phyloP scores from a whole-genome alignment of 2,329 filamentous ascomycete species.

The Tolypocladium cylindrosporum region DNA sequence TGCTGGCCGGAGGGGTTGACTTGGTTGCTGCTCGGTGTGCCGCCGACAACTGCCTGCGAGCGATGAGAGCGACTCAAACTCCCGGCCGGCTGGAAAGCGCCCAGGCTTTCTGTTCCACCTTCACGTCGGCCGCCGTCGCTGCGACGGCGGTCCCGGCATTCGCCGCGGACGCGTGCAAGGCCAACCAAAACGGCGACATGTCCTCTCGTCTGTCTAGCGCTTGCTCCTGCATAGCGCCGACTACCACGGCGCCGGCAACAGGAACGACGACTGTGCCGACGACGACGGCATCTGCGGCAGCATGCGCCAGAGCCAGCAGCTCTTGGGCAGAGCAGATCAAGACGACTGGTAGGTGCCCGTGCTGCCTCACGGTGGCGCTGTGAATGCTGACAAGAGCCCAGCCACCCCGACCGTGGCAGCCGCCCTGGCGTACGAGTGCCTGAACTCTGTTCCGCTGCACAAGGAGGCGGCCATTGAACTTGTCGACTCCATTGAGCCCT shows the following conservation, averaged over 20 bases:
- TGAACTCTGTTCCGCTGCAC: conserved; percentile 28
- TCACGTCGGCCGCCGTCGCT: conserved; percentile 8
- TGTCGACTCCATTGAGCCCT: conserved; percentile 27
- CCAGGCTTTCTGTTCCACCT: conserved; percentile 20
- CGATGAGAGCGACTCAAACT: conserved; percentile 21
- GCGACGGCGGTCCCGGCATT: conserved; percentile 10
- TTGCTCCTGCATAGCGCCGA: conserved; percentile 12
- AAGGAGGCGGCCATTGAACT: conserved; percentile 22
- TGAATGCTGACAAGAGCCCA: neutral
- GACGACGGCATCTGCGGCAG: neutral
- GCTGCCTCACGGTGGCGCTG: neutral
- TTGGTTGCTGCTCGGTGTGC: conserved; percentile 12
- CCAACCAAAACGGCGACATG: conserved; percentile 9
- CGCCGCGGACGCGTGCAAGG: conserved; percentile 10
- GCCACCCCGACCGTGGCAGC: conserved; percentile 23
- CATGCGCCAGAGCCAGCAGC: conserved; percentile 7
- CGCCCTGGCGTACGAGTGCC: conserved; percentile 24
- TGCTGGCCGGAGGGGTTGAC: conserved; percentile 1
- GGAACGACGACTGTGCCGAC: conserved; percentile 3
- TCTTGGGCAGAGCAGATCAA: conserved; percentile 6
- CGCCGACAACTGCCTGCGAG: conserved; percentile 27
- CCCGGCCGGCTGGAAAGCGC: conserved; percentile 21
- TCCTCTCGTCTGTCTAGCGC: conserved; percentile 11
- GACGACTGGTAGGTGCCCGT: neutral
- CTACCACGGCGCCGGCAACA: conserved; percentile 1